Percentiles rank a stretch among this genome's conserved stretches.
Evolutionary conservation across 305 asterid species (phyloP).

Genomic region (Coffea humblotiana): DNA sequence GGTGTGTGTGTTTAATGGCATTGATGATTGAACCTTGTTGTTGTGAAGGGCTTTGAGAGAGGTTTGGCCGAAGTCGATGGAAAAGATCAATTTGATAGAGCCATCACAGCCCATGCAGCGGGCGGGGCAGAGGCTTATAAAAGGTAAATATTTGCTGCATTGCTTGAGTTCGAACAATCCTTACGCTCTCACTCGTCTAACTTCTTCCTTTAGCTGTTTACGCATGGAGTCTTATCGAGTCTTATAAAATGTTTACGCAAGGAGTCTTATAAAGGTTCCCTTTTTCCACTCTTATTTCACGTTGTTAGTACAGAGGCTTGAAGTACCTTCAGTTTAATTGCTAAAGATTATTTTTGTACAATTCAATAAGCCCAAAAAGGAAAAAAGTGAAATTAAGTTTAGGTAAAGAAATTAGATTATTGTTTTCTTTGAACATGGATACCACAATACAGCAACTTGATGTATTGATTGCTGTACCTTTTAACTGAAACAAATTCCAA

Average conservation of each 20-base stretch:
- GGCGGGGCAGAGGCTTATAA: constrained; percentile 75
- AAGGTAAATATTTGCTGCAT: constrained; percentile 43
- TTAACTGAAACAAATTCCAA: neutral
- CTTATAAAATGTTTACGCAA: neutral
- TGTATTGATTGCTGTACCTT: too few species aligned
- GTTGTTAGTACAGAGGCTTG: neutral
- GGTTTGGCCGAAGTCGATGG: constrained; percentile 81
- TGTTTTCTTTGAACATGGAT: neutral
- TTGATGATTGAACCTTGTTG: constrained; percentile 14
- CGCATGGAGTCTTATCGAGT: neutral
- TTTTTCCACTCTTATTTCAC: neutral
- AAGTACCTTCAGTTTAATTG: neutral
- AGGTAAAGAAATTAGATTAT: too few species aligned
- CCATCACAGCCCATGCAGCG: constrained; percentile 98
- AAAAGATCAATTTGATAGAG: constrained; percentile 79
- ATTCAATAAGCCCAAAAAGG: neutral
- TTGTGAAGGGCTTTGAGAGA: constrained; percentile 79
- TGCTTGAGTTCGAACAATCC: neutral
- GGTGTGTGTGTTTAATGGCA: neutral
- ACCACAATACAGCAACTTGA: neutral
- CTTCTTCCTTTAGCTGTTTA: neutral
- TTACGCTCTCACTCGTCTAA: neutral
- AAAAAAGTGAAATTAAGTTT: neutral
- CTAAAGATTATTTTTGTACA: neutral
- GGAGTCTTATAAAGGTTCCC: neutral